Evolutionary conservation across 2,329 filamentous ascomycete species (phyloP), one percentile per base, ranked within the genome.

Genomic region (Penicillium freii): DNA sequence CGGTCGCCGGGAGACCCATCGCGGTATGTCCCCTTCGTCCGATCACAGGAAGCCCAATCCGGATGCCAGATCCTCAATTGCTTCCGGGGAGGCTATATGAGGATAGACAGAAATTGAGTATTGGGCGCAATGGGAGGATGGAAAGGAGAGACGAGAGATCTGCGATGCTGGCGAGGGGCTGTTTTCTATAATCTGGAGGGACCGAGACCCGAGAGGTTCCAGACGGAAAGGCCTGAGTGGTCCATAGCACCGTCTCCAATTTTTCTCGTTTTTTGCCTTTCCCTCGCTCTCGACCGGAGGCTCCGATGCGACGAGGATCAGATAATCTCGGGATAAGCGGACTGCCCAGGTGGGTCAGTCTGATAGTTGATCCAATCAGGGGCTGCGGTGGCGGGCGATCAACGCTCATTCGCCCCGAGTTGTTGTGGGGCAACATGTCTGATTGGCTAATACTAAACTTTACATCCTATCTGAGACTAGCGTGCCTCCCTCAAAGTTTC

Each of bases 1-100:
- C 19, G 8, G n/a, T 19, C 33, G 31, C 36, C 15, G 39, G 40
- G 54, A 58, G 27, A 39, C 56, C 39, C 61, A 63, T 63, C 17
- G 15, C 29, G 43, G 45, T n/a, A 19, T 15, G 11, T 6, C 7
- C 11, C 38, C n/a, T 42, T 25, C 1, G 10, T 42, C 21, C 13
- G 2, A n/a, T 15, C 8, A n/a, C 38, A 17, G 13, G 25, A 40
- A n/a, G 11, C 11, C 21, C 29, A 27, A n/a, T 23, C 17, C 7
- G 8, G 9, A 29, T 34, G 21, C n/a, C n/a, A 38, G 23, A 23
- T 50, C 45, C 29, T 29, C 21, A 29, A 21, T 36, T 13, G 11
- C 13, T 46, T 39, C 6, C 5, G 9, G 33, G 27, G 11, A 49
- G 21, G 11, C n/a, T 21, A 5, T 48, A 21, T 49, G 29, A 40